phyloP scores from a whole-genome alignment of 306 rosid genomes.

The Castanopsis chinensis region DNA sequence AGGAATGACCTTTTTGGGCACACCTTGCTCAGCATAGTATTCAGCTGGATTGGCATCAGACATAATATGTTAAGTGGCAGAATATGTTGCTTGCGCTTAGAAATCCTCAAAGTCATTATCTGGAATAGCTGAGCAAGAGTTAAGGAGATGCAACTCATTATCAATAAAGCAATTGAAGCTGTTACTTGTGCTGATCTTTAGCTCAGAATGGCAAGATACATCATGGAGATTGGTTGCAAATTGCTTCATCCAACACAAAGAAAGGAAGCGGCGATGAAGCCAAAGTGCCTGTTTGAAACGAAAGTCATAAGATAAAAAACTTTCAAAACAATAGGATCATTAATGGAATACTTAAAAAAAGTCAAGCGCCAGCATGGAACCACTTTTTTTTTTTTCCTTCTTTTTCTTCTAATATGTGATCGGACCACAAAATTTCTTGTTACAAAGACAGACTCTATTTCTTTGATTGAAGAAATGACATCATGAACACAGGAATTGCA shows the following conservation, averaged over 20 bases:
- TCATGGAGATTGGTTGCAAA: slow-evolving; percentile 19
- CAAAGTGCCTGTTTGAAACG: slow-evolving; percentile 63
- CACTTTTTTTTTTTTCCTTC: no score
- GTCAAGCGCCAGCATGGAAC: neutral
- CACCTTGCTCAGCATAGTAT: slow-evolving; percentile 46
- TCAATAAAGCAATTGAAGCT: slow-evolving; percentile 44
- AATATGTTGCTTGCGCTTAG: slow-evolving; percentile 61
- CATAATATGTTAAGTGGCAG: slow-evolving; percentile 64
- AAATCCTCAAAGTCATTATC: slow-evolving; percentile 62
- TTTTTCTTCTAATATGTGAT: neutral
- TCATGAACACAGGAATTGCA: neutral
- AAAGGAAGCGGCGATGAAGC: slow-evolving; percentile 93
- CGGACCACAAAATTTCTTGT: neutral
- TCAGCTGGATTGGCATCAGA: no score
- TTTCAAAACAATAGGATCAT: neutral
- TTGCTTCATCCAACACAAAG: slow-evolving; percentile 54
- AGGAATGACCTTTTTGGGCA: slow-evolving; percentile 58
- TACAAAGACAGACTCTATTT: neutral
- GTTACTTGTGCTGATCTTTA: slow-evolving; percentile 18
- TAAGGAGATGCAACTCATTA: slow-evolving; percentile 50
- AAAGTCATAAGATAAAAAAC: slow-evolving; percentile 7
- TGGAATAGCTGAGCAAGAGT: slow-evolving; percentile 44
- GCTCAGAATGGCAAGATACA: slow-evolving; percentile 29
- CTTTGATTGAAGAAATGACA: neutral
- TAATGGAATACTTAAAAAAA: neutral